phyloP scores from a whole-genome alignment of 257 asterid genomes.

The Rauvolfia tetraphylla region DNA sequence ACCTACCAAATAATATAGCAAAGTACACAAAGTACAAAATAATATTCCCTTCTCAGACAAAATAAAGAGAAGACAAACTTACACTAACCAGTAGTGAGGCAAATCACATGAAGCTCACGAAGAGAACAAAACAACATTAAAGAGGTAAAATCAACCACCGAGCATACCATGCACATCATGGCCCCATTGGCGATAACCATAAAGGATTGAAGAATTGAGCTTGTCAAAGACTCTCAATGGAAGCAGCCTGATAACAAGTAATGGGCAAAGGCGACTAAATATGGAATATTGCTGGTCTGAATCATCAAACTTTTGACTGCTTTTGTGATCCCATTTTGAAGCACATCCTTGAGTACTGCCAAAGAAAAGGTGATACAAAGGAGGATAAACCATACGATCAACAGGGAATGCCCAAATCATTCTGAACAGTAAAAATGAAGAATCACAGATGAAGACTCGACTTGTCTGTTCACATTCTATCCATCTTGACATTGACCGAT shows the following conservation, averaged over 20 bases:
- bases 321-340: slow-evolving; percentile 28
- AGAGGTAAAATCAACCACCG: slow-evolving; percentile 13
- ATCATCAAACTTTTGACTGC: slow-evolving; percentile 32
- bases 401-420: background rate
- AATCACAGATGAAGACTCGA: background rate
- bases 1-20: background rate
- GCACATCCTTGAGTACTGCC: slow-evolving; percentile 36
- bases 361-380: slow-evolving; percentile 4
- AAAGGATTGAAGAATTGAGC: slow-evolving; percentile 53
- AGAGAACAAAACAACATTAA: slow-evolving; percentile 5
- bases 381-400: background rate
- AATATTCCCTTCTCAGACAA: background rate
- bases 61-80: background rate
- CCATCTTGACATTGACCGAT: no score
- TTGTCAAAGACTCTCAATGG: slow-evolving; percentile 78
- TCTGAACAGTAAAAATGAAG: background rate
- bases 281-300: slow-evolving; percentile 39
- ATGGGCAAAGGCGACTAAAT: slow-evolving; percentile 80
- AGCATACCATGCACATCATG: slow-evolving; percentile 46
- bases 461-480: background rate
- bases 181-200: slow-evolving; percentile 45
- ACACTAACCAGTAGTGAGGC: background rate
- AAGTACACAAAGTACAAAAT: background rate
- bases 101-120: background rate
- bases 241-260: slow-evolving; percentile 79